phyloP scores from a whole-genome alignment of 495 filamentous ascomycete genomes.

The Daldinia grandis region DNA sequence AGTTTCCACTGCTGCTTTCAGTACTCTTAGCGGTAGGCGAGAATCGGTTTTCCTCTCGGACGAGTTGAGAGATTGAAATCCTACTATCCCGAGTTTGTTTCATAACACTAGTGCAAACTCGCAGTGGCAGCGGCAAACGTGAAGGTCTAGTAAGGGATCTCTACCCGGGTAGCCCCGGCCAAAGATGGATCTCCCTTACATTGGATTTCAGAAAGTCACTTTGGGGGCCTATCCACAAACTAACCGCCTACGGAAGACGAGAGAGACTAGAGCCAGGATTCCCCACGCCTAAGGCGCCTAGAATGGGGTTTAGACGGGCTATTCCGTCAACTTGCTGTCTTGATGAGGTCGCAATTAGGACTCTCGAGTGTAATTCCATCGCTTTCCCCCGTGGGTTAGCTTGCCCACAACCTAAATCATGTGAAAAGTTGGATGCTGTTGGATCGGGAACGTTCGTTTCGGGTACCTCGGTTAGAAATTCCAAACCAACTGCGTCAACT shows the following conservation, averaged over 20 bases:
- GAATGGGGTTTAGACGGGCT: constrained; percentile 7
- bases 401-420: constrained; percentile 4
- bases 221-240: not conserved
- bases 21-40: constrained; percentile 55
- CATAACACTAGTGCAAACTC: not conserved
- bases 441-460: not conserved
- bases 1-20: constrained; percentile 53
- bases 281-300: constrained; percentile 4
- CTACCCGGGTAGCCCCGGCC: not conserved
- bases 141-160: not conserved
- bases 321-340: not conserved
- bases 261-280: not conserved
- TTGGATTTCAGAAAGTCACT: not conserved
- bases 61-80: not conserved
- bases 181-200: not conserved
- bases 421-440: constrained; percentile 4
- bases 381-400: not conserved
- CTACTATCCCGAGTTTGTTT: not conserved
- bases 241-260: not conserved
- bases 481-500: not conserved
- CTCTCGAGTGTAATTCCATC: not conserved
- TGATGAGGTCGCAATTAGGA: not conserved
- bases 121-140: not conserved
- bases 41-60: constrained; percentile 47
- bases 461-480: constrained; percentile 24